Base-by-base conservation (phyloP, 345 rosid genomes). In the Populus alba region DNA sequence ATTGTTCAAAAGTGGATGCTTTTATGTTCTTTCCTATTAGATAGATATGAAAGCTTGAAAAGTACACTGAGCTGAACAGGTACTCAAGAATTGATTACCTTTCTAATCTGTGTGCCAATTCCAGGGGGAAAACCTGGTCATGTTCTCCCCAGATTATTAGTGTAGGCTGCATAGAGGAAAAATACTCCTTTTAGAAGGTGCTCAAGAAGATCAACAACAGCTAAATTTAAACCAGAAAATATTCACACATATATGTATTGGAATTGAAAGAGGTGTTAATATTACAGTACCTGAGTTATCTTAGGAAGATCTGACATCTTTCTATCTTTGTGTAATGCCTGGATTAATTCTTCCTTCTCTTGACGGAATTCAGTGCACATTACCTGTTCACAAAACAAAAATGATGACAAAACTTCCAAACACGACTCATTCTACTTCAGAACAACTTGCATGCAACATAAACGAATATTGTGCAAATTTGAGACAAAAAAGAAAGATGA, bases 141-240 rank as follows among this genome's bases (percentile, higher is more conserved):
- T 89, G 83, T 78, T 92, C 95, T 80, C 98, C 95, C 98, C 98
- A 93, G 37, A 95, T 85, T 63, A 93, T 74, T 61, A 89, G 85
- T 33, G 92, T 87, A 4, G 93, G 89, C 97, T 93, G 88, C 87
- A 85, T 43, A 70, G 62, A 33, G 55, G 72, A 53, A 63, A 73
- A 55, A 78, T 13, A 49, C 37, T 22, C 23, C 13, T 6, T 10
- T 81, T 25, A 59, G 25, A 33, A 79, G 72, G 43, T 71, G 27
- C 31, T n/a, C n/a, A 71, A 37, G 20, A 11, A 73, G 45, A 69
- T 27, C 12, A 47, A 47, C 27, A 12, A 39, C 23, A 59, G 29
- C 63, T 59, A n/a, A 10, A 59, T n/a, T 23, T 49, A 18, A 62
- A 6, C 8, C 1, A 29, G 5, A 70, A 33, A 20, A 78, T 37